phyloP scores from a whole-genome alignment of 768 basidiomycete genomes.

The Auricularia heimuer region DNA sequence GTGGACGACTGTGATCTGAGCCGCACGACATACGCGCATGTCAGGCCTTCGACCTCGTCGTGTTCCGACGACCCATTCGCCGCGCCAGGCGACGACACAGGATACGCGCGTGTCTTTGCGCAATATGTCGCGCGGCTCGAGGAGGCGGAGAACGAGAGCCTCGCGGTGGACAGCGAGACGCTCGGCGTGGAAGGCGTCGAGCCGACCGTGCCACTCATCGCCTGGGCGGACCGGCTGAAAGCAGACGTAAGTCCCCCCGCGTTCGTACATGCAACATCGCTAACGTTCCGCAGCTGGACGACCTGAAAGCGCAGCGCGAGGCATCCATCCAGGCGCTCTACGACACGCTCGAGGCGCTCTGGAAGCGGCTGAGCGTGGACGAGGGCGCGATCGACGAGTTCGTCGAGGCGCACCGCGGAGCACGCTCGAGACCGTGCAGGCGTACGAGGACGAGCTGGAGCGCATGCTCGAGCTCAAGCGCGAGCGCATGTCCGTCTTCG shows the following conservation, averaged over 20 bases:
- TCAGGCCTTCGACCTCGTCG: too few species aligned
- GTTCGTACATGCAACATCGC: background rate
- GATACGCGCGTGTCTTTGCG: conserved; percentile 51
- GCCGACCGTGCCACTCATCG: conserved; percentile 63
- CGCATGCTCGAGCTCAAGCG: conserved; percentile 84
- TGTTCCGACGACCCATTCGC: conserved; percentile 6
- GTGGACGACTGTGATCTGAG: conserved; percentile 12
- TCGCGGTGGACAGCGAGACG: conserved; percentile 28
- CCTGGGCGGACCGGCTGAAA: conserved; percentile 55
- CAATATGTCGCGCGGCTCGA: conserved; percentile 56
- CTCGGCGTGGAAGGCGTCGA: conserved; percentile 66
- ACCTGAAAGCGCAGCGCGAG: conserved; percentile 66
- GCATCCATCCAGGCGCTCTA: conserved; percentile 86
- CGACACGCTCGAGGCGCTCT: conserved; percentile 84
- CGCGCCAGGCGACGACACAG: conserved; percentile 13
- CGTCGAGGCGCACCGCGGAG: conserved; percentile 70
- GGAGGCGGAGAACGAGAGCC: conserved; percentile 41
- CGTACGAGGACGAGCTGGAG: conserved; percentile 85
- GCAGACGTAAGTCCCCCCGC: conserved; percentile 22
- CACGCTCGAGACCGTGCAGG: conserved; percentile 61
- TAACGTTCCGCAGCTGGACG: conserved; percentile 38
- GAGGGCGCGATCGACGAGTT: conserved; percentile 86
- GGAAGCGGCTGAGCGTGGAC: conserved; percentile 74
- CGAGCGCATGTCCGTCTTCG: conserved; percentile 78
- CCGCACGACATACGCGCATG: too few species aligned